Conservation (phyloP, 2,329 filamentous ascomycete species). For the Aureobasidium vineae region DNA sequence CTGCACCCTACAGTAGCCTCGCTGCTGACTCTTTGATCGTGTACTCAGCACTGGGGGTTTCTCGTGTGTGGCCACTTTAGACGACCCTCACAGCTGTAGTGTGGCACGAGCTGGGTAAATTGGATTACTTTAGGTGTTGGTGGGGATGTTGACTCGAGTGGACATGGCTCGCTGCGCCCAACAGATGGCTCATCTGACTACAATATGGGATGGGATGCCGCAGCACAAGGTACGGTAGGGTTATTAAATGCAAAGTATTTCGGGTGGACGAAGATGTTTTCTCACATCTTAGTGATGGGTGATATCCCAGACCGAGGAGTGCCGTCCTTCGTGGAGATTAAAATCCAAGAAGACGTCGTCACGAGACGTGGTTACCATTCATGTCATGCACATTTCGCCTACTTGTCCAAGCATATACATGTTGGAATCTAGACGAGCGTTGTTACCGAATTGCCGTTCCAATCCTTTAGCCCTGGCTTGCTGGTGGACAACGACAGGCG, state of each 20-base stretch:
- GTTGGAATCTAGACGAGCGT: background rate
- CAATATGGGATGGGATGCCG: background rate
- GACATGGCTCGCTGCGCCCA: background rate
- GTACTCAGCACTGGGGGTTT: background rate
- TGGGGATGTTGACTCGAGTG: background rate
- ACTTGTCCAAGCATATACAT: too few relatives aligned
- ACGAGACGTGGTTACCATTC: too few relatives aligned
- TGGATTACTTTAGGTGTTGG: background rate
- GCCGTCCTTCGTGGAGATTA: too few relatives aligned
- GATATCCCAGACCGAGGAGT: background rate
- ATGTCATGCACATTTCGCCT: too few relatives aligned
- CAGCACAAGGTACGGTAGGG: background rate
- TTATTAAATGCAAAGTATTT: background rate
- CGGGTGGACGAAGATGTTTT: background rate
- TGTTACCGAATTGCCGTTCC: background rate
- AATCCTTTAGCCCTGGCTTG: background rate
- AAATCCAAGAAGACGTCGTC: too few relatives aligned
- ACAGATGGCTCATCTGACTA: constrained; percentile 2
- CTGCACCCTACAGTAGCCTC: constrained; percentile 1
- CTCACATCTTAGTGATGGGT: background rate
- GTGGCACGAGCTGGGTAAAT: background rate
- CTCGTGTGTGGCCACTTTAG: constrained; percentile 4
- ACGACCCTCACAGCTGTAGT: background rate
- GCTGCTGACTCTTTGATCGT: background rate
- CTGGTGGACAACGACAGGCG: background rate